Conservation (phyloP, 2,329 filamentous ascomycete genomes). For the Fusarium sp. region DNA sequence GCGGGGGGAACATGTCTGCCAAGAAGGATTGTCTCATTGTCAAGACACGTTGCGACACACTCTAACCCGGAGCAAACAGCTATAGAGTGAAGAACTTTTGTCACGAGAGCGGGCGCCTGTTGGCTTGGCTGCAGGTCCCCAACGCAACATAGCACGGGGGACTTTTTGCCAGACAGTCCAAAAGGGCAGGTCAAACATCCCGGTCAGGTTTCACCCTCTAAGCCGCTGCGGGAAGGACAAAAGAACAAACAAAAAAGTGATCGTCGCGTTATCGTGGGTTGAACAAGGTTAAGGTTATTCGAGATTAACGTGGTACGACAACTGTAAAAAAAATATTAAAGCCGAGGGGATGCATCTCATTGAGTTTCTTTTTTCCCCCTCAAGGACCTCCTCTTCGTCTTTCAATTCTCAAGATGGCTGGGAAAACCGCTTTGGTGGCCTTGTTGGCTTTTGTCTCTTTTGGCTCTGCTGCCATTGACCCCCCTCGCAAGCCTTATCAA, state of each 20-base stretch:
- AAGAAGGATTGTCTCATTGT: background rate
- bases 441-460: slow-evolving; percentile 36
- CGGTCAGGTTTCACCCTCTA: slow-evolving; percentile 17
- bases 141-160: slow-evolving; percentile 34
- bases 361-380: background rate
- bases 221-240: slow-evolving; percentile 36
- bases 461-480: slow-evolving; percentile 55
- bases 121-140: slow-evolving; percentile 32
- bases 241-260: background rate
- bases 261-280: slow-evolving; percentile 6
- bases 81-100: slow-evolving; percentile 25
- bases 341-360: background rate
- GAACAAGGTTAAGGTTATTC: slow-evolving; percentile 31
- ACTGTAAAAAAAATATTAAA: slow-evolving; percentile 3
- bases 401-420: slow-evolving; percentile 19
- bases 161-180: slow-evolving; percentile 26
- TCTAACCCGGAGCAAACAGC: background rate
- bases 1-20: background rate
- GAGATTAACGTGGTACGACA: slow-evolving; percentile 1
- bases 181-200: slow-evolving; percentile 34
- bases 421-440: slow-evolving; percentile 22
- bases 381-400: slow-evolving; percentile 4
- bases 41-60: background rate
- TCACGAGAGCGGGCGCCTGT: slow-evolving; percentile 4
- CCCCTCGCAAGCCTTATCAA: slow-evolving; percentile 65